Evolutionary conservation across 225 moss, liverwort and hornwort genomes (phyloP), one percentile per base, ranked within the genome.

Genomic region (Pleurozium schreberi): DNA sequence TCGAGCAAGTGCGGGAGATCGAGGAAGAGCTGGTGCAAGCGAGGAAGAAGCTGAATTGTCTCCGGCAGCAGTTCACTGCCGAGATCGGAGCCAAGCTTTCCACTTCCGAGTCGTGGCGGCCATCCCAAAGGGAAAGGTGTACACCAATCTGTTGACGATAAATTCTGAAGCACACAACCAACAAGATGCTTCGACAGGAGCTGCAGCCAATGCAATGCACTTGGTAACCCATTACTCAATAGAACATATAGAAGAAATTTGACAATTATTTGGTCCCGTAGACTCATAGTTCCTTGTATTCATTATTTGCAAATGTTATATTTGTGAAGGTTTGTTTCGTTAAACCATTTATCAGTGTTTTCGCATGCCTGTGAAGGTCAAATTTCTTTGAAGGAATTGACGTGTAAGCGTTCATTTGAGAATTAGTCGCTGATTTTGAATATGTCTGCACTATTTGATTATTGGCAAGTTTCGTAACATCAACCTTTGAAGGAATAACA

Each of bases 1-100:
- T 92, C 59, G 89, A 92, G 21, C 90, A 92, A 60, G 90, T 93
- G 49, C 90, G 90, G n/a, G 90, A 92, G 89, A 92, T 93, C 5
- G 93, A 93, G 87, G 68, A 88, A 31, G 92, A 92, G 60, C 87
- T 93, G 18, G 80, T 78, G 75, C 87, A 83, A 45, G 75, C 92
- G 5, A 70, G 90, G 79, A 78, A 93, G 93, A 93, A 93, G 85
- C 89, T 93, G 45, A 89, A 85, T 52, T 40, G 69, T 45, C 90
- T 93, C 55, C 70, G 85, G 27, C 92, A 89, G 76, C 82, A 85
- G 55, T 93, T 90, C 87, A 75, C 59, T 66, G 81, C 88, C 43
- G 90, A 86, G 38, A 70, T 91, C 84, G 88, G 61, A 66, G 60
- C 92, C 50, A 88, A 79, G 83, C 85, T 91, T 17, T 79, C 88